Evolutionary conservation across 257 asterid species (phyloP).

Genomic region (Solanum peruvianum): DNA sequence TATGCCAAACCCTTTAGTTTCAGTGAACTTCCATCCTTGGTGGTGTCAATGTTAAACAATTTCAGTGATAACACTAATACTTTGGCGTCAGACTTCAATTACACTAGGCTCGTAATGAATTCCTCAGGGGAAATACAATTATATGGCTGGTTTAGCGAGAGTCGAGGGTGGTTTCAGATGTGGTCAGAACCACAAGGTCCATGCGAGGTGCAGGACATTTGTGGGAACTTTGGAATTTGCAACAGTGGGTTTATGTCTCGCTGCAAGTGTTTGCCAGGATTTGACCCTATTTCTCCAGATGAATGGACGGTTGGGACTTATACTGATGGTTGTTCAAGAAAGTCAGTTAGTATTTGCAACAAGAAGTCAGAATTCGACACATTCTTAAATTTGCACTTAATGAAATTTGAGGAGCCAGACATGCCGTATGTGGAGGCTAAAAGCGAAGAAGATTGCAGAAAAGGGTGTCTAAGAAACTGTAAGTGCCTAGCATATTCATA

Average conservation of each 20-base stretch:
- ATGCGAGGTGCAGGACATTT: not conserved
- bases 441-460: not conserved
- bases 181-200: slow-evolving; percentile 9
- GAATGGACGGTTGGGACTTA: not conserved
- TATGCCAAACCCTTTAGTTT: not conserved
- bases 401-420: not conserved
- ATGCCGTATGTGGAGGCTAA: not conserved
- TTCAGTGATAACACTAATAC: no score
- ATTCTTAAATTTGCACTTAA: not conserved
- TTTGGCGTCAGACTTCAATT: no score
- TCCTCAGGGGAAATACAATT: slow-evolving; percentile 10
- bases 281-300: not conserved
- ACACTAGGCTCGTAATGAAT: slow-evolving; percentile 13
- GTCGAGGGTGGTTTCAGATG: not conserved
- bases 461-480: slow-evolving; percentile 3
- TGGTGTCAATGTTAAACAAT: not conserved
- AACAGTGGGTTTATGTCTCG: not conserved
- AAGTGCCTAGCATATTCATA: slow-evolving; percentile 5
- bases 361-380: not conserved
- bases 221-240: slow-evolving; percentile 26
- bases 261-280: slow-evolving; percentile 22
- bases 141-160: not conserved
- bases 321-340: slow-evolving; percentile 6
- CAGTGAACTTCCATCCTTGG: not conserved
- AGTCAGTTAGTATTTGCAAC: not conserved